Base-by-base conservation (phyloP, 2,329 filamentous ascomycete genomes). In the Neobulgaria alba region DNA sequence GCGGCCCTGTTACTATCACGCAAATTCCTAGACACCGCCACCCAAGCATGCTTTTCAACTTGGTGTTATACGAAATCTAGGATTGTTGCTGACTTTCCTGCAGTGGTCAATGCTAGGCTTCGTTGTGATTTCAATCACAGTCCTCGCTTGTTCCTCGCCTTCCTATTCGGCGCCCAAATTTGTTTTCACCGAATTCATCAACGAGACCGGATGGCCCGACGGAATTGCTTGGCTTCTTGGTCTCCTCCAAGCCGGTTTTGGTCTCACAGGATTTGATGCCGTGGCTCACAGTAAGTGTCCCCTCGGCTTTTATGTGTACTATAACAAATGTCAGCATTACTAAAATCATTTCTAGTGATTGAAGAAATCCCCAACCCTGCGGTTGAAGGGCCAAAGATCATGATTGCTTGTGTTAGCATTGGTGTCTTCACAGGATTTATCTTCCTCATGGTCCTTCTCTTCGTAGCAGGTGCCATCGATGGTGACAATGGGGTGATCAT, bases 131-230 rank as follows among this genome's bases (percentile, higher is more conserved):
- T 63, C 69, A 19, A 63, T 73, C 40, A 70, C 67, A 0, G 66
- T 76, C 17, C 61, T 77, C 7, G 66, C 70, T 3, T 67, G 61
- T n/a, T 73, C 74, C 37, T 64, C 71, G 29, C 51, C 52, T 8
- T 60, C 72, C 48, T 75, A 74, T 42, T 67, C 74, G 38, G 57
- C 65, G 0, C 63, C 71, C 2, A 61, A 62, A 18, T 75, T 75
- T 45, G 73, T 77, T 5, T 76, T 75, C 51, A 54, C 55, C 10
- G 65, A 71, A n/a, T 74, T 74, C 42, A 64, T 72, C 29, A 74
- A 75, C 42, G 61, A 64, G 19, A 71, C 70, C 0, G 73, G 73
- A 5, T 75, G 70, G 59, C 65, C 63, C 1, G 61, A 63, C 21
- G 61, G 66, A 4, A 72, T 73, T 55, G 63, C 67, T 1, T 68